Percentiles rank a stretch among this genome's conserved stretches.
Conservation (phyloP, 83 land plant genomes). For the Thuja plicata region DNA sequence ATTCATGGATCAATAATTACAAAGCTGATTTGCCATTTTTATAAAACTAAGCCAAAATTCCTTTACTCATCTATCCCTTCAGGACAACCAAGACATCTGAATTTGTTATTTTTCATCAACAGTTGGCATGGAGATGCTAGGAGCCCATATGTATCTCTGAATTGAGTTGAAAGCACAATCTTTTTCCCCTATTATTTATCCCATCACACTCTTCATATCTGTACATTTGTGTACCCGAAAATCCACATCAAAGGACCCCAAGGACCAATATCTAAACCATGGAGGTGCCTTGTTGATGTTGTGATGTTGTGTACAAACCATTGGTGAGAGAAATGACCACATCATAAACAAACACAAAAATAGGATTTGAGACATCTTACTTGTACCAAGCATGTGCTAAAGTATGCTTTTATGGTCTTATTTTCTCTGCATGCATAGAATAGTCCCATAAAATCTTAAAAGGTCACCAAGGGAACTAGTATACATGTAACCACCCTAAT, state of each 20-base stretch:
- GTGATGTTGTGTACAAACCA: too few relatives aligned
- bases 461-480: neutral
- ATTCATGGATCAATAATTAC: neutral
- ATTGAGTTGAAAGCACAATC: neutral
- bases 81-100: neutral
- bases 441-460: too few relatives aligned
- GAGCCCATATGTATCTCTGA: neutral
- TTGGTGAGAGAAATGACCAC: neutral
- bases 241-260: neutral
- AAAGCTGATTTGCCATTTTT: neutral
- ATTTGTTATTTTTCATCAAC: neutral
- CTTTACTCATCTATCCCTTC: neutral
- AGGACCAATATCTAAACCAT: neutral
- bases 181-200: neutral
- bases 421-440: too few relatives aligned
- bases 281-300: neutral
- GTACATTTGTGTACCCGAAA: neutral
- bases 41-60: neutral
- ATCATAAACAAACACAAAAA: neutral
- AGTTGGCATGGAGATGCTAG: neutral
- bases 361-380: neutral
- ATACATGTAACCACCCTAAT: too few relatives aligned
- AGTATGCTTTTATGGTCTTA: neutral
- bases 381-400: neutral
- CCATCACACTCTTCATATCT: neutral